Conservation (phyloP, 495 filamentous ascomycete genomes). For the Neurospora pannonica region DNA sequence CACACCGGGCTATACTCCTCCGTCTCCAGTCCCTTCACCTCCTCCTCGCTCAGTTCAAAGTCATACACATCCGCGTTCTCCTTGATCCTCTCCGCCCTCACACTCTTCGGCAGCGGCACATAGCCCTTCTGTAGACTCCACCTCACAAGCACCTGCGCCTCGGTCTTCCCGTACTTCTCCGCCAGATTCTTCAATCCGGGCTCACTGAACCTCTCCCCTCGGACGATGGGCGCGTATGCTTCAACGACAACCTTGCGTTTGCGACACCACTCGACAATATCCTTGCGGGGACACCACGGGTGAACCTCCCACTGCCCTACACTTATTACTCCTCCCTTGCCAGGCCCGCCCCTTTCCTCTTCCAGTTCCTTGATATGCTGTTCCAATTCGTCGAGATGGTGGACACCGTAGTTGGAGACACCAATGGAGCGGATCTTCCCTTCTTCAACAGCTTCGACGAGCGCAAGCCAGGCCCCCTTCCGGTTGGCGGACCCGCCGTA, state of each 20-base stretch:
- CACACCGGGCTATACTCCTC: conserved; percentile 52
- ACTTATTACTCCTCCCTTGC: conserved; percentile 59
- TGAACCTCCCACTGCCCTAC: conserved; percentile 89
- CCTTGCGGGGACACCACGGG: conserved; percentile 70
- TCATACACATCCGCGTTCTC: conserved; percentile 75
- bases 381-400: conserved; percentile 66
- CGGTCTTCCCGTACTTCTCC: conserved; percentile 61
- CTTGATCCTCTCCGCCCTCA: conserved; percentile 53
- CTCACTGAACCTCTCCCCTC: conserved; percentile 57
- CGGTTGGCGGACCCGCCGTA: conserved; percentile 48
- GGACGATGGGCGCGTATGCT: conserved; percentile 73
- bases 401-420: conserved; percentile 59
- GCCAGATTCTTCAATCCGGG: conserved; percentile 48
- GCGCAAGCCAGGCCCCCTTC: conserved; percentile 55
- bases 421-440: conserved; percentile 59
- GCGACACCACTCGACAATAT: conserved; percentile 69
- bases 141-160: conserved; percentile 69
- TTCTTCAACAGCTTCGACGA: conserved; percentile 49
- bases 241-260: conserved; percentile 60
- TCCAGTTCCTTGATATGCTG: conserved; percentile 60
- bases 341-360: conserved; percentile 36
- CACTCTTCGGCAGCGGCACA: conserved; percentile 69
- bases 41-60: conserved; percentile 62
- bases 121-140: conserved; percentile 83
- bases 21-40: conserved; percentile 45